These are phyloP conservation scores for Blepharisma stoltei DNA, from an alignment of 73 alveolate species.

Conservation along the genomic window DNA sequence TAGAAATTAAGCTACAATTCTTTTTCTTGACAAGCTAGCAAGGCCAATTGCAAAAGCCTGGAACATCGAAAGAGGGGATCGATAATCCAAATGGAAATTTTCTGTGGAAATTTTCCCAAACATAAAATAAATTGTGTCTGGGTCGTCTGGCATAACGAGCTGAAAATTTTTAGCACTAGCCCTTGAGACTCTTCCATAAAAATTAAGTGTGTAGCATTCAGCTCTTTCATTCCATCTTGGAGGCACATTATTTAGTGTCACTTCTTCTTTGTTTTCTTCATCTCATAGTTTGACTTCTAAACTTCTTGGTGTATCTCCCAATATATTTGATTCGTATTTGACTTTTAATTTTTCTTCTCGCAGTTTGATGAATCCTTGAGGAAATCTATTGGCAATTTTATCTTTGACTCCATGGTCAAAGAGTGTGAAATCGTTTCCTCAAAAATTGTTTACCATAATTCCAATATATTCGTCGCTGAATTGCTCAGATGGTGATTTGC, in stretches of 20 bases:
- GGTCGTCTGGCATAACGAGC: constrained; percentile 16
- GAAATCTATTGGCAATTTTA: constrained; percentile 4
- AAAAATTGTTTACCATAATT: not conserved
- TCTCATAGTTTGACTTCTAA: not conserved
- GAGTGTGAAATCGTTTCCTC: constrained; percentile 19
- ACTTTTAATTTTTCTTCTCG: constrained; percentile 7
- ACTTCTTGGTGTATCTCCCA: constrained; percentile 27
- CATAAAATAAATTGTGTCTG: constrained; percentile 23
- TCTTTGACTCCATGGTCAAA: constrained; percentile 28
- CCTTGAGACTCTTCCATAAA: constrained; percentile 29
- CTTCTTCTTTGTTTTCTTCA: constrained; percentile 7
- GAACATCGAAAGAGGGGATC: constrained; percentile 25
- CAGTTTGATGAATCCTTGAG: not conserved
- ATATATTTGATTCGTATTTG: constrained; percentile 25
- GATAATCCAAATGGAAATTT: constrained; percentile 20
- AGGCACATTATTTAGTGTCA: not conserved
- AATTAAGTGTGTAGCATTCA: constrained; percentile 33
- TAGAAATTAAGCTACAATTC: constrained; percentile 26
- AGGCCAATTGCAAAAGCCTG: constrained; percentile 31
- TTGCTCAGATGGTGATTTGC: not conserved
- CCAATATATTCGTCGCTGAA: constrained; percentile 17
- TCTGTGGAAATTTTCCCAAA: constrained; percentile 25
- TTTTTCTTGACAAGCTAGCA: constrained; percentile 28
- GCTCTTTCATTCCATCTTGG: constrained; percentile 23
- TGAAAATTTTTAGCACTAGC: constrained; percentile 32